Evolutionary conservation across 495 filamentous ascomycete genomes (phyloP), one percentile per base, ranked within the genome.

Genomic region (Penicillium nucicola): DNA sequence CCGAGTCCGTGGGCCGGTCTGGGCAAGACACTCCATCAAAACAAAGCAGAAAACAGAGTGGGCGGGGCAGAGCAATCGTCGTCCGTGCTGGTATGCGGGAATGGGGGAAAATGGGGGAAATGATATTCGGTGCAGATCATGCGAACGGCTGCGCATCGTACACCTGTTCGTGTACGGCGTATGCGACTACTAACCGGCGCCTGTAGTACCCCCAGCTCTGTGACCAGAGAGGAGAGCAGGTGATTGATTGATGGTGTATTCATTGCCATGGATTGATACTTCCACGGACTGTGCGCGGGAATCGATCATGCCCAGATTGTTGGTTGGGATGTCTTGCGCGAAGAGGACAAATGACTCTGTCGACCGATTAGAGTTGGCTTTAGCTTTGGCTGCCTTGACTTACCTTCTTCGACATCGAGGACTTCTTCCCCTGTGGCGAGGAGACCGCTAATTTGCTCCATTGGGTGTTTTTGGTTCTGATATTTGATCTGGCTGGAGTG

Each of bases 281-380:
- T 93, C 83, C 43, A 97, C 56, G 12, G 70, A 68, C 1, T 76
- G 59, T 13, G 85, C 78, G 50, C 81, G 82, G 4, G 86, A 71
- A 68, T 96, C 84, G 53, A 96, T 64, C 62, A 97, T 92, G 48
- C 92, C 92, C 10, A 97, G 84, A 56, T 91, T 84, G 44, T 84
- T 82, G 7, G 87, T 87, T 4, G 87, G 83, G 40, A 90, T 79
- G 14, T 79, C 62, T 55, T 88, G 84, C 12, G 89, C 83, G 76
- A 95, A 96, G 42, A 96, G 78, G 23, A 89, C 68, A 60, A 93
- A 95, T 32, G 88, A 85, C 73, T 97, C 92, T 96, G 60, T 15
- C 25, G 42, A 33, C 4, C 20, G 34, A 47, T 55, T 35, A 44
- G 25, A 45, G n/a, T 49, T 20, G 25, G 42, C 35, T 42, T 43